Base-by-base conservation (phyloP, 1,284 basidiomycete species). In the Rhodotorula sp. region DNA sequence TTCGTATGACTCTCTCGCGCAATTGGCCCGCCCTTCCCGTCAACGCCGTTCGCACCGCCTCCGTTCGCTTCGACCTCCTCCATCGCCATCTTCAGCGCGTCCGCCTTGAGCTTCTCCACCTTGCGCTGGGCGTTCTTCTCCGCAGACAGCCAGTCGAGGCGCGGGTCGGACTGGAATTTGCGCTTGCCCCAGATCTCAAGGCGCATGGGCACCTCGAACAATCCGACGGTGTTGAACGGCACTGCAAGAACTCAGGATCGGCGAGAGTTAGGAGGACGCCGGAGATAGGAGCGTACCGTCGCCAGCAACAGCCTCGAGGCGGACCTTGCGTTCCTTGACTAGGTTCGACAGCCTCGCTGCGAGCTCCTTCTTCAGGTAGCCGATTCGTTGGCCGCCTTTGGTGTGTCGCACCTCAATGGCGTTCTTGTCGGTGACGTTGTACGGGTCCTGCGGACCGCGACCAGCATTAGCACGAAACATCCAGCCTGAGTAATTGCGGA, bases 121-220 rank as follows among this genome's bases (percentile, higher is more conserved):
- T 53, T 36, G 27, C 13, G 27, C 44, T 62, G 30, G 24, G 49
- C 52, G 51, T 71, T 51, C 13, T 34, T 51, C 4, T 62, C 59
- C 10, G 68, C 59, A 44, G 73, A 75, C 17, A 61, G 62, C 64
- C 62, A 73, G 61, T 75, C 74, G 30, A 75, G 64, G 2, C 69
- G 59, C 9, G 53, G 13, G 48, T 73, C 71, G 17, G 22, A 20
- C 3, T 36, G 36, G 52, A 63, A 49, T n/a, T 58, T 59, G 20
- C 71, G 63, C 54, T 66, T 59, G n/a, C 74, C 74, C 27, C 32
- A 62, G 36, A 75, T 66, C 30, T 59, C 47, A 36, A 75, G 34
- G 1, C 29, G 17, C 56, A 73, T 67, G 2, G 66, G 56, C 8
- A 67, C 44, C 24, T 34, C 22, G 2, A 24, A 4, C 53, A 71